Base-by-base conservation (phyloP, 768 basidiomycete species). In the Lactarius tabidus region DNA sequence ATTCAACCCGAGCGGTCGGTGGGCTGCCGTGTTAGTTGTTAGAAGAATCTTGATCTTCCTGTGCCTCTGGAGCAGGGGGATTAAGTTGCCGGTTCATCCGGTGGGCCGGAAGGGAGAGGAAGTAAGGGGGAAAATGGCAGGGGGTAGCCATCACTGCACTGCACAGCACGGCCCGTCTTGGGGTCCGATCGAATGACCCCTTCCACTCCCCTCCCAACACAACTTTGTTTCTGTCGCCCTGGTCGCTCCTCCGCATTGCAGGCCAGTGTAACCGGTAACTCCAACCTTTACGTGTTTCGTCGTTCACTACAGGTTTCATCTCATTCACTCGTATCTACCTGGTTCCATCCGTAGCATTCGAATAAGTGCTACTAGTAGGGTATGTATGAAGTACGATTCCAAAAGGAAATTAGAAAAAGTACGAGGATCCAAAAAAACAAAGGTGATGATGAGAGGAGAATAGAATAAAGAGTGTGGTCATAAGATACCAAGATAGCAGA, bases 81-180 rank as follows among this genome's bases (percentile, higher is more conserved):
- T 51, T 28, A 18, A 60, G 59, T 64, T 64, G 59, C 64, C 64
- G 64, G 58, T 35, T n/a, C 64, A 31, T 15, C 59, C 60, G 35
- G 58, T 31, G 31, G 18, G 54, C 57, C 57, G 57, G 20, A 18
- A 23, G 15, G 14, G 12, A 23, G 23, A 5, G 14, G n/a, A 12
- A 14, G 33, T 15, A 26, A 15, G 48, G 48, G 14, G 12, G 20
- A 10, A 23, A 23, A 23, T n/a, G n/a, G 43, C 3, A 20, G 1
- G 8, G 23, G 14, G 6, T n/a, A 48, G 48, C 45, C 41, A 48
- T 48, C 45, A 45, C 38, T 14, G 36, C 36, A 35, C 60, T 18
- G 33, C 57, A 60, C 41, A 48, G 64, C 59, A 56, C 64, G 54
- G 64, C 10, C 43, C 59, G 43, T 51, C 28, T 0, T 1, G 45